Conservation (phyloP, 164 flowering plant genomes). For the Protea cynaroides region DNA sequence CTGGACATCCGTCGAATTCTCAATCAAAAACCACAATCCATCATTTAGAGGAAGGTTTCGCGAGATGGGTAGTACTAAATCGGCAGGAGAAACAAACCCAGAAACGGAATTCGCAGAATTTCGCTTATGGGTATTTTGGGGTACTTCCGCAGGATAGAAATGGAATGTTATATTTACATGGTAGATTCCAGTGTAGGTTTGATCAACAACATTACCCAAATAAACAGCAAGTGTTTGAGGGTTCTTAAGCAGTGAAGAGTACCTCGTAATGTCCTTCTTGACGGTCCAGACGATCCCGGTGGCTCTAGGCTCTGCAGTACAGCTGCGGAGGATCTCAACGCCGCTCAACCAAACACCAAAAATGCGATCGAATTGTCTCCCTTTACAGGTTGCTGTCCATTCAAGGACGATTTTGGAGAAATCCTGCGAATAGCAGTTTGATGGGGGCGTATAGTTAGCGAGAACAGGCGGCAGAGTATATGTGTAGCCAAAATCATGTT, state of each 20-base stretch:
- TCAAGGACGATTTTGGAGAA: constrained; percentile 71
- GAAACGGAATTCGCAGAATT: constrained; percentile 10
- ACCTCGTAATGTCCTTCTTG: constrained; percentile 79
- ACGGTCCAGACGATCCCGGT: constrained; percentile 79
- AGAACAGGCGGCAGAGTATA: constrained; percentile 55
- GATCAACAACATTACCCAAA: constrained; percentile 68
- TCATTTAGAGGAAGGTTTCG: constrained; percentile 60
- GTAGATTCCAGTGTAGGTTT: constrained; percentile 73
- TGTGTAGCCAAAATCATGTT: constrained; percentile 58
- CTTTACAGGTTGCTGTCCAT: constrained; percentile 63
- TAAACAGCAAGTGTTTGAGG: constrained; percentile 65
- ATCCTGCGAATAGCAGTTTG: constrained; percentile 35
- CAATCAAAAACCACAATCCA: constrained; percentile 77
- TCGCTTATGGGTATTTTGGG: neutral
- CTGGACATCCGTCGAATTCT: constrained; percentile 42
- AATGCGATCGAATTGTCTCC: constrained; percentile 82
- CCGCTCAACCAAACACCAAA: constrained; percentile 95
- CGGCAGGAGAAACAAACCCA: constrained; percentile 35
- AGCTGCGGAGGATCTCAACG: constrained; percentile 83
- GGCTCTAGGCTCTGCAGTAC: constrained; percentile 80
- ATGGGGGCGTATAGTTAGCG: constrained; percentile 51
- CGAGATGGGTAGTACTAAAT: constrained; percentile 79
- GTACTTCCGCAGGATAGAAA: constrained; percentile 52
- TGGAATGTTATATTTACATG: constrained; percentile 56
- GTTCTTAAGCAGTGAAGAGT: constrained; percentile 47